These are phyloP conservation scores for Erysimum cheiri DNA, from an alignment of 441 rosid species.

Conservation along the genomic window DNA sequence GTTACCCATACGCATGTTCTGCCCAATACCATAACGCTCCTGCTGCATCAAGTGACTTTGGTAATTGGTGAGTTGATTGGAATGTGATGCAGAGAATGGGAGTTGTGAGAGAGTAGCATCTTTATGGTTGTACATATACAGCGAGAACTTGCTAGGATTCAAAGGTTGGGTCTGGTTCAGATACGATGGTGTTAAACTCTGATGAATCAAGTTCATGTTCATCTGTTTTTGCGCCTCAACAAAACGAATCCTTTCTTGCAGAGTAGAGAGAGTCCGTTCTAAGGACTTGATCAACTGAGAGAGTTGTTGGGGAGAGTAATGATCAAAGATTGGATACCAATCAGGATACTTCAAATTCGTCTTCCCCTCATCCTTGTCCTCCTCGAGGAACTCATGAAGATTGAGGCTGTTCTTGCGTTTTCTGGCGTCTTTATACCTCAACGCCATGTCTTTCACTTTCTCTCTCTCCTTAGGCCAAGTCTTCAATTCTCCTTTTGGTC, in stretches of 20 bases:
- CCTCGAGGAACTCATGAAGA: constrained; percentile 12
- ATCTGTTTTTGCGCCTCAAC: constrained; percentile 6
- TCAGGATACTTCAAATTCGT: constrained; percentile 13
- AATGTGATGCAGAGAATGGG: constrained; percentile 21
- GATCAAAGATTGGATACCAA: constrained; percentile 37
- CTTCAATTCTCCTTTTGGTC: constrained; percentile 15
- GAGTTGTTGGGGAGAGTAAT: constrained; percentile 29
- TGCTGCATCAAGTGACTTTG: constrained; percentile 14
- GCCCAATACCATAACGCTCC: not conserved
- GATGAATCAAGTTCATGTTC: constrained; percentile 1
- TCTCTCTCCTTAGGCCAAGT: constrained; percentile 35
- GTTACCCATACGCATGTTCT: constrained; percentile 9
- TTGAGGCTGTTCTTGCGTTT: constrained; percentile 26
- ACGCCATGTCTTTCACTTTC: constrained; percentile 25
- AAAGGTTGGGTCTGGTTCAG: constrained; percentile 22
- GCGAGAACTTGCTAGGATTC: constrained; percentile 26
- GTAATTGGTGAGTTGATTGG: constrained; percentile 10
- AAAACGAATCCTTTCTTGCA: constrained; percentile 29
- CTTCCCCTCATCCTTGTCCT: not conserved
- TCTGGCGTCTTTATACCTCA: not conserved
- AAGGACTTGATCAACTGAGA: constrained; percentile 18
- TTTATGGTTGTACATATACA: constrained; percentile 2
- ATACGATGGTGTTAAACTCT: not conserved
- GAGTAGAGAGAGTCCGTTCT: constrained; percentile 4
- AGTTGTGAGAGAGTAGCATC: constrained; percentile 20